Percentiles rank a stretch among this genome's conserved stretches.
Evolutionary conservation across 2,329 filamentous ascomycete species (phyloP).

Genomic region (Pseudopithomyces maydicus): DNA sequence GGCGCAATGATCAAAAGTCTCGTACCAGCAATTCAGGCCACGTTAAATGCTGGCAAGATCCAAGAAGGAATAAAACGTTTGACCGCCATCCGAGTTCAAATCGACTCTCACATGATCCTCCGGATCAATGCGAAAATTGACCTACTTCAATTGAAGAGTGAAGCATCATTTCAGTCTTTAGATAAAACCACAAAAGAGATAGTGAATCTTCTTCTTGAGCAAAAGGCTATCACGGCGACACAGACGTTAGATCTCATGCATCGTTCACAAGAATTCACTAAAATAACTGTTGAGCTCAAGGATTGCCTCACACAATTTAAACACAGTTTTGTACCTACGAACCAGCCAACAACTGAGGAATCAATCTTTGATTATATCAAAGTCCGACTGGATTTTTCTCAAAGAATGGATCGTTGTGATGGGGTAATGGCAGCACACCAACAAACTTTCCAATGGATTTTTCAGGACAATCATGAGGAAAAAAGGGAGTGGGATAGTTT

Average conservation of each 20-base stretch:
- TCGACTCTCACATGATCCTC: neutral
- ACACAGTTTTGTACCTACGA: neutral
- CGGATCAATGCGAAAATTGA: neutral
- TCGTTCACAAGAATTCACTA: too few species aligned
- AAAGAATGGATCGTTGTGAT: neutral
- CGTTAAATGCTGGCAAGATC: neutral
- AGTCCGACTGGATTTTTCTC: neutral
- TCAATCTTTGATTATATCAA: neutral
- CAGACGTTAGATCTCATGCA: neutral
- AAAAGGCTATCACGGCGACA: neutral
- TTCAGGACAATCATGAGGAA: neutral
- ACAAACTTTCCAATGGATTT: constrained; percentile 4
- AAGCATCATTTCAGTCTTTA: neutral
- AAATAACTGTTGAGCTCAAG: too few species aligned
- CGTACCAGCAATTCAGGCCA: neutral
- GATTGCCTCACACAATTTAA: too few species aligned
- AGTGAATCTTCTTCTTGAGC: neutral
- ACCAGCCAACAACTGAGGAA: too few species aligned
- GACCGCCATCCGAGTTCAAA: neutral
- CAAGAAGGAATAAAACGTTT: neutral
- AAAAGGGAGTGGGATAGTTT: neutral
- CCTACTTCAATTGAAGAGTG: neutral
- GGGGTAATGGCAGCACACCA: neutral
- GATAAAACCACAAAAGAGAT: neutral
- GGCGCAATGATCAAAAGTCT: neutral